A percentile compares a stretch with the other conserved stretches of the same genome.
phyloP scores from a whole-genome alignment of 345 rosid species.

The Euphorbia peplus region DNA sequence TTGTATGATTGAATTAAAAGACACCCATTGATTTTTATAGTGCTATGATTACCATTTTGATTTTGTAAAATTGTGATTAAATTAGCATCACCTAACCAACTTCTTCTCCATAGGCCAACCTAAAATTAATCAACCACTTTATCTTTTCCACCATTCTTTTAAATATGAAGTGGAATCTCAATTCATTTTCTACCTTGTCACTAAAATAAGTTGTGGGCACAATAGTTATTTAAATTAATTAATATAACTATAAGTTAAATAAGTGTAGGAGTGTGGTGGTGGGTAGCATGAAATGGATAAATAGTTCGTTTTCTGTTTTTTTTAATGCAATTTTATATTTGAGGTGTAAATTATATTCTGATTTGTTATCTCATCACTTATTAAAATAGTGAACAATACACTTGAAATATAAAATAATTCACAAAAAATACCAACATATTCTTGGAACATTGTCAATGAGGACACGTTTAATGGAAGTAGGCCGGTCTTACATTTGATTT shows the following conservation, averaged over 20 bases:
- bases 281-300: conserved; percentile 10
- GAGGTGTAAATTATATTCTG: not conserved
- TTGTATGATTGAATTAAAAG: conserved; percentile 2
- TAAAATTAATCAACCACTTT: conserved; percentile 1
- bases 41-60: not conserved
- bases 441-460: too few relatives aligned
- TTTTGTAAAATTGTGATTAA: not conserved
- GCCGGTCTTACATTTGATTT: too few relatives aligned
- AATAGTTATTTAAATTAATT: too few relatives aligned
- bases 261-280: not conserved
- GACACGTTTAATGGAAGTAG: too few relatives aligned
- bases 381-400: not conserved
- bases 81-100: not conserved
- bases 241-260: not conserved
- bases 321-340: not conserved
- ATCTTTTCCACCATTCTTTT: not conserved
- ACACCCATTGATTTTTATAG: conserved; percentile 15
- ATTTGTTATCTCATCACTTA: not conserved
- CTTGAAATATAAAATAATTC: not conserved
- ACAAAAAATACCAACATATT: too few relatives aligned
- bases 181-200: too few relatives aligned
- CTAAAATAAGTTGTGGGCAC: not conserved
- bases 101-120: not conserved
- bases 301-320: not conserved
- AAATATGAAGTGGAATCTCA: conserved; percentile 1